Evolutionary conservation across 768 basidiomycete genomes (phyloP), one percentile per base, ranked within the genome.

Genomic region (Hemileccinum rubropunctum): DNA sequence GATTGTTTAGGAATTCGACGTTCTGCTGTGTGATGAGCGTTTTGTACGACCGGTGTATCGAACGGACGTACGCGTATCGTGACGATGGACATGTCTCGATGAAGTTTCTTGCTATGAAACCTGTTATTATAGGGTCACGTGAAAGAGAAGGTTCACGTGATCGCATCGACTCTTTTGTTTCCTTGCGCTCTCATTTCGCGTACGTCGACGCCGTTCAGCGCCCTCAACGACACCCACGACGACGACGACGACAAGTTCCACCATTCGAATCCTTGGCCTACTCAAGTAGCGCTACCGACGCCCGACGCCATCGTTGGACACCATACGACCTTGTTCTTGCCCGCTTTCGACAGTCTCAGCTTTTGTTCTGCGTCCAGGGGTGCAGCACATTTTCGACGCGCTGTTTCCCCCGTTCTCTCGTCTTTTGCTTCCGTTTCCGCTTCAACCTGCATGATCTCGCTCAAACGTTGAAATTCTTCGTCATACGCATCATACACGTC

Each of bases 1-100:
- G 93, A 71, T 95, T 95, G 74, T 93, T 94, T 64, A 95, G 76
- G 58, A 94, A 93, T 67, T 91, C 86, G 57, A 90, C 87, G 67
- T 91, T 86, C 88, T 90, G 7, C 15, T n/a, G 17, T 41, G 27
- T 3, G 3, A n/a, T 51, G 12, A 56, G 58, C 3, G 1, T 9
- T n/a, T 9, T 5, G n/a, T 14, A 15, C 21, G 37, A 30, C 15
- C 5, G 13, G 36, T 9, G 6, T 11, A 14, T 12, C 10, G 20
- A 41, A 42, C 3, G 37, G 30, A 69, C 78, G 48, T 49, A 86
- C 85, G 63, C 84, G 72, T 32, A 87, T 86, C 9, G 83, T 82
- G 49, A 87, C 83, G 58, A 83, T 80, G 39, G 85, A 84, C 84
- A 86, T 86, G 37, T 39, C 56, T 21, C 7, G 1, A 3, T 43